Conservation (phyloP, 2,329 filamentous ascomycete genomes). For the Xylaria sp. region DNA sequence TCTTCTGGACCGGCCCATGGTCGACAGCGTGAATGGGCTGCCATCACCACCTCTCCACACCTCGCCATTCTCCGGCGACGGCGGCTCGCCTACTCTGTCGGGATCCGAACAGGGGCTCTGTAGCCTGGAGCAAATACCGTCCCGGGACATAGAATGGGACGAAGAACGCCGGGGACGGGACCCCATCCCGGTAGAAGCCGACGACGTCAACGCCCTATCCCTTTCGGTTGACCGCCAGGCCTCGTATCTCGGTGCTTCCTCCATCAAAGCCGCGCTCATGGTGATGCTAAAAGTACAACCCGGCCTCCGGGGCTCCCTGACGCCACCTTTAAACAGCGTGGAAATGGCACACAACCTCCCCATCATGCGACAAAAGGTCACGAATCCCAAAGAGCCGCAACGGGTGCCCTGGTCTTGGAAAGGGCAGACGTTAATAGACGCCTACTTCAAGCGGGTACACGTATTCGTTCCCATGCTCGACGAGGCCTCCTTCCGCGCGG, state of each 20-base stretch:
- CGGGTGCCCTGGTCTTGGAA: conserved; percentile 63
- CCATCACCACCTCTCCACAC: conserved; percentile 58
- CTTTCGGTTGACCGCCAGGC: conserved; percentile 60
- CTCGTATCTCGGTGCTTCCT: conserved; percentile 73
- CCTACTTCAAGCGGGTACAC: conserved; percentile 76
- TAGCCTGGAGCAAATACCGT: conserved; percentile 69
- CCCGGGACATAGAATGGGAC: conserved; percentile 67
- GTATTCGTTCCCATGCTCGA: conserved; percentile 75
- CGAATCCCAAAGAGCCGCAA: conserved; percentile 50
- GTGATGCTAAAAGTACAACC: conserved; percentile 66
- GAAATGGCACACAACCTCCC: conserved; percentile 51
- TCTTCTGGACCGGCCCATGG: conserved; percentile 53
- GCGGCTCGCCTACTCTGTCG: conserved; percentile 52
- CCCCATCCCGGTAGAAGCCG: conserved; percentile 64
- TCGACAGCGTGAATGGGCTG: conserved; percentile 47
- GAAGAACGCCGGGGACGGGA: conserved; percentile 61
- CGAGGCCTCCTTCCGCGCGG: conserved; percentile 68
- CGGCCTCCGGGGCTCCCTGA: conserved; percentile 48
- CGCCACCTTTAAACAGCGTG: conserved; percentile 50
- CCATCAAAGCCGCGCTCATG: conserved; percentile 73
- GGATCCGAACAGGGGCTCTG: conserved; percentile 52
- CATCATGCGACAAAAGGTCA: conserved; percentile 45
- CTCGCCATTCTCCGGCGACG: conserved; percentile 51
- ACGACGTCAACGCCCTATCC: conserved; percentile 72
- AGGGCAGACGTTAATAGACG: conserved; percentile 70